These are phyloP conservation scores for Chrysoporthe cubensis DNA, from an alignment of 2,329 filamentous ascomycete species.

Conservation along the genomic window DNA sequence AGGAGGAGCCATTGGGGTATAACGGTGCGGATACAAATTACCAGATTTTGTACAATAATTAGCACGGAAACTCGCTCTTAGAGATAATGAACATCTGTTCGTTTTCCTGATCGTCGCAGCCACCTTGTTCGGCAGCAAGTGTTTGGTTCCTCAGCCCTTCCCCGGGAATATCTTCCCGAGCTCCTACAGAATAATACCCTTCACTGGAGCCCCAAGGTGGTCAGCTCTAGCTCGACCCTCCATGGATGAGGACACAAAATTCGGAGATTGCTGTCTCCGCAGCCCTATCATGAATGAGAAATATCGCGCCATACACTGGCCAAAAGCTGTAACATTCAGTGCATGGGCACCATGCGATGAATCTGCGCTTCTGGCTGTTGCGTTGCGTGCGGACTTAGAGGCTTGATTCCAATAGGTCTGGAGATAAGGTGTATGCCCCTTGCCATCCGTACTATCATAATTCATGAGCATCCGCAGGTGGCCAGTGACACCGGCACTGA, in stretches of 20 bases:
- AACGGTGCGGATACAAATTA: too few species aligned
- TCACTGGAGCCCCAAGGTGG: too few species aligned
- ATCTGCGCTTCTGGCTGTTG: background rate
- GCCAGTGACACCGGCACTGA: too few species aligned
- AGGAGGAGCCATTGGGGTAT: too few species aligned
- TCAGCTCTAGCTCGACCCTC: background rate
- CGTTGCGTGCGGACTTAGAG: constrained; percentile 1
- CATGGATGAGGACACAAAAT: background rate
- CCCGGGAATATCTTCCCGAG: too few species aligned
- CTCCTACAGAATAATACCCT: too few species aligned
- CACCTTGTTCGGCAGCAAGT: too few species aligned
- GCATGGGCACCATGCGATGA: background rate
- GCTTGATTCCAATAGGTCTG: background rate
- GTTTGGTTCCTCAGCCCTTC: too few species aligned
- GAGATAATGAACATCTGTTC: too few species aligned
- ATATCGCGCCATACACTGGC: background rate
- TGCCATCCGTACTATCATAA: background rate
- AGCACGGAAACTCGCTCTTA: too few species aligned
- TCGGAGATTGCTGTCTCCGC: background rate
- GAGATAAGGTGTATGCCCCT: background rate
- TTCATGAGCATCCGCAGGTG: background rate
- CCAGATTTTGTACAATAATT: too few species aligned
- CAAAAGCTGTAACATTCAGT: background rate
- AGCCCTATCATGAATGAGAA: background rate
- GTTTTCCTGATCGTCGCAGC: too few species aligned